Conservation (phyloP, 78 protist genomes). For the Guillardia theta region DNA sequence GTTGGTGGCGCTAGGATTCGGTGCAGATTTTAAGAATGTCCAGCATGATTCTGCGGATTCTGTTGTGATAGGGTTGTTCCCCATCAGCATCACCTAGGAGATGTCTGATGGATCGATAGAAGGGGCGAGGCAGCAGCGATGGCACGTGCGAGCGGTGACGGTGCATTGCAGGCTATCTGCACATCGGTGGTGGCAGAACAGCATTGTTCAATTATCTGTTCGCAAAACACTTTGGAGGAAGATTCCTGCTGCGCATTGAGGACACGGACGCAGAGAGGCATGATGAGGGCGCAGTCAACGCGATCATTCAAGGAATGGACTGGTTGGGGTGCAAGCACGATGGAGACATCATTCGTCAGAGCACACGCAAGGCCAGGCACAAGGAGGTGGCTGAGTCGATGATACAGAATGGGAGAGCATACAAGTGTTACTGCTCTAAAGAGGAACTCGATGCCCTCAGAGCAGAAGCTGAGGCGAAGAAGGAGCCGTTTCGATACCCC, state of each 20-base stretch:
- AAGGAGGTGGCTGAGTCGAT: not conserved
- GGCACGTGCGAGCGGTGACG: too few relatives aligned
- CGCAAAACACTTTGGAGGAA: not conserved
- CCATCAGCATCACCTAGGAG: too few relatives aligned
- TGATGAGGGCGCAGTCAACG: not conserved
- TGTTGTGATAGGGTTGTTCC: too few relatives aligned
- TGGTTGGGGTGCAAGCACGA: not conserved
- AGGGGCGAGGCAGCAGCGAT: too few relatives aligned
- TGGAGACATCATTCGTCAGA: not conserved
- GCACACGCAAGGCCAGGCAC: not conserved
- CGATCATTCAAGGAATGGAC: not conserved
- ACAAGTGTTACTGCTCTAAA: conserved; percentile 20
- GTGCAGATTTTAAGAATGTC: not conserved
- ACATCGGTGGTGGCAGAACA: not conserved
- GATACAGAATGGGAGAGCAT: not conserved
- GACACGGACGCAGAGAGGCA: conserved; percentile 10
- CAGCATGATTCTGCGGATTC: too few relatives aligned
- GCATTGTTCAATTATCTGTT: not conserved
- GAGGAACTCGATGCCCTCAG: not conserved
- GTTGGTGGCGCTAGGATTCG: not conserved
- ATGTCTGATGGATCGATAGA: too few relatives aligned
- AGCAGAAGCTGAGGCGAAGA: not conserved
- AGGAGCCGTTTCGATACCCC: not conserved
- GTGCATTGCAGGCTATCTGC: not conserved
- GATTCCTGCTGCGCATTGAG: not conserved